Base-by-base conservation (phyloP, 2,329 filamentous ascomycete genomes). In the Aspergillus quadrilineatus region DNA sequence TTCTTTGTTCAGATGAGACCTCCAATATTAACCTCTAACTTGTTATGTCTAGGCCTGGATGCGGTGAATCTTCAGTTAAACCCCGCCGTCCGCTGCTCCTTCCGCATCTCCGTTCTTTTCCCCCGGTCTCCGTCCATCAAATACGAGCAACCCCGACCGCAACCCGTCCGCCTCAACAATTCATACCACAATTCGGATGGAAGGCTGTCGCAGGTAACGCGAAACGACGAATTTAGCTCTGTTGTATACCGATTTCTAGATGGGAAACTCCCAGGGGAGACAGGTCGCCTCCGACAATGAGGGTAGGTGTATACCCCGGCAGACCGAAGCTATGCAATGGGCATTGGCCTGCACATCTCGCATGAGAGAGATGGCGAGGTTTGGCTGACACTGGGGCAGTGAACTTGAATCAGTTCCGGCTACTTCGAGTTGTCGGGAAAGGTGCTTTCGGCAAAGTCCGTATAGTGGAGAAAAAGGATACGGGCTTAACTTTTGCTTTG, bases 391-490 rank as follows among this genome's bases (percentile, higher is more conserved):
- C 58, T 30, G 51, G 47, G 51, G 56, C 67, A 96, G 94, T 96
- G 67, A 97, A 93, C 75, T 87, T 99, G 67, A 97, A 97, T 71
- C 94, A 99, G 77, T 99, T 99, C 76, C 90, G 93, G 64, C 83
- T 99, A 55, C 80, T 97, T 63, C 88, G 94, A 71, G 94, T 99
- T 62, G 94, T 99, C 65, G 94, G 94, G 64, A 95, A 96, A 75
- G 94, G 94, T 69, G 94, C 94, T 56, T 99, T 99, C 80, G 94
- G 94, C 69, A 99, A 99, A 78, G 94, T 99, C 60, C 89, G 94
- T 69, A 99, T 99, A 65, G 94, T 99, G 70, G 94, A 99, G 81
- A 86, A 92, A 65, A 97, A 97, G 77, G 94, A 99, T 72, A 96
- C 92, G 1, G 88, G 87, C 55, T 78, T 97, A 67, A 93, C 92